Percentiles rank a stretch among this genome's conserved stretches.
Evolutionary conservation across 129 eudicot genomes (phyloP).

Genomic region (sunflower (Helianthus annuus)): HanXRQr2.0-SUNRISE NC_035438.2:43551333-43551832

Average conservation of each 20-base stretch:
- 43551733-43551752: conserved; percentile 4
- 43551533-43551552: conserved; percentile 90
- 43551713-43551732: not conserved
- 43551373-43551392: conserved; percentile 94
- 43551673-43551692: not conserved
- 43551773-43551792: too few species aligned
- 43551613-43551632: conserved; percentile 94
- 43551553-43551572: conserved; percentile 92
- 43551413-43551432: not conserved
- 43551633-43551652: conserved; percentile 88
- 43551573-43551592: conserved; percentile 97
- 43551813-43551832: too few species aligned
- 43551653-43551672: not conserved
- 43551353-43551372: conserved; percentile 92
- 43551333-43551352: conserved; percentile 91
- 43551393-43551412: conserved; percentile 76
- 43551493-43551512: conserved; percentile 50
- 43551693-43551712: not conserved
- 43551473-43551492: not conserved
- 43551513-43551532: conserved; percentile 98
- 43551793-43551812: too few species aligned
- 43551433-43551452: not conserved
- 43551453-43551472: conserved; percentile 6
- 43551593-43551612: conserved; percentile 95
- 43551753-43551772: too few species aligned